Evolutionary conservation across 495 filamentous ascomycete genomes (phyloP), one percentile per base, ranked within the genome.

Genomic region (Annulohypoxylon maeteangense): DNA sequence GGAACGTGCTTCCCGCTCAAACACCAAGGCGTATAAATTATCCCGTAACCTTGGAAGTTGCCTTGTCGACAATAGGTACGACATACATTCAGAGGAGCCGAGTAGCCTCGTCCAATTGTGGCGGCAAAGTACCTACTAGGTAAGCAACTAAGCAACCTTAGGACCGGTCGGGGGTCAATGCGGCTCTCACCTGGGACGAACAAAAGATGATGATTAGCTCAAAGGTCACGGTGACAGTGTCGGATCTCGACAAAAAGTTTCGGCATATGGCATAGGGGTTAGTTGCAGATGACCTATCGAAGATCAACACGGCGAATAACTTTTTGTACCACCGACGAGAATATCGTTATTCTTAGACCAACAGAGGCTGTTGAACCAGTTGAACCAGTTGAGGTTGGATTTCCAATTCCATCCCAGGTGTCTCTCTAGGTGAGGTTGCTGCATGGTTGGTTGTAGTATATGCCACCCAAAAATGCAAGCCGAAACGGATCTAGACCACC

Each of bases 401-500:
- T 57, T 62, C 51, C 29, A 59, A 55, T 48, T 48, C 5, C 45
- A 53, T 58, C 34, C 11, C 55, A 67, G 27, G 18, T 57, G 44
- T 54, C 27, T 16, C 20, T 63, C 1, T 55, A 62, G 51, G 44
- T 58, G 58, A 51, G 44, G 3, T 27, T 27, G 54, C 38, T 63
- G 63, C 64, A 72, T 61, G 31, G 58, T 38, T 45, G 50, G 44
- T 12, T 22, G 42, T 53, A 25, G 67, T 29, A 70, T 70, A 51
- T 57, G 57, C 23, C 29, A 47, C 27, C 27, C 50, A 34, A 38
- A 59, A 45, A 34, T 50, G 69, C 36, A 67, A 62, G 63, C 20
- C 53, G 47, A 22, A 56, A 45, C 56, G 70, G 57, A 68, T 73
- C 70, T 68, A 65, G 65, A 65, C 70, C 70, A 38, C 27, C 36